Percentiles rank a stretch among this genome's conserved stretches.
These are phyloP conservation scores for Fusarium denticulatum DNA, from an alignment of 2,329 filamentous ascomycete genomes.

Conservation along the genomic window DNA sequence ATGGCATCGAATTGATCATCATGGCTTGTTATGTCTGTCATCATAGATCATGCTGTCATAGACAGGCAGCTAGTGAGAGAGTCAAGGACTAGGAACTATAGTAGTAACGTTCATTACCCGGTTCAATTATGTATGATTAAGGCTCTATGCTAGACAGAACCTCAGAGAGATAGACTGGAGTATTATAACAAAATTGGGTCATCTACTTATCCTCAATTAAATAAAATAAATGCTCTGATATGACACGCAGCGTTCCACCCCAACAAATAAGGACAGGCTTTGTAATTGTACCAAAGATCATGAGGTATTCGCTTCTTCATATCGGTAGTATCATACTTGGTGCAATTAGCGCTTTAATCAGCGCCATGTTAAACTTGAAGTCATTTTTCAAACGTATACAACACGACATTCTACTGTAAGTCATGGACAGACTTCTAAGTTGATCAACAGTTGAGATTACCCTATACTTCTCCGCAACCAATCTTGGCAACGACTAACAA, in stretches of 20 bases:
- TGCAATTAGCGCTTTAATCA: rapidly evolving
- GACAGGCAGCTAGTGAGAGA: not conserved
- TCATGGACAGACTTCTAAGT: not conserved
- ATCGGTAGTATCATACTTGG: rapidly evolving
- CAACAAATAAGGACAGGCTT: too few species aligned
- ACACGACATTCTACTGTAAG: not conserved
- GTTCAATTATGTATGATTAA: not conserved
- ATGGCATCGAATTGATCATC: not conserved
- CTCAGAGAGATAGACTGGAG: not conserved
- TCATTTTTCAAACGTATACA: not conserved
- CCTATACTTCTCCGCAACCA: conserved; percentile 31
- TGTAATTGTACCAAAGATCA: not conserved
- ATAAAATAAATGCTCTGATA: too few species aligned
- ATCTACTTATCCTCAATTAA: too few species aligned
- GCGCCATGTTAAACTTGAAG: rapidly evolving
- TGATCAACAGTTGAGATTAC: not conserved
- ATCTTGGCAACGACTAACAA: conserved; percentile 9
- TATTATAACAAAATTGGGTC: not conserved
- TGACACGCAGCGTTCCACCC: rapidly evolving
- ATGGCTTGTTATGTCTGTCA: not conserved
- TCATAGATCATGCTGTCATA: not conserved
- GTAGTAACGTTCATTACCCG: not conserved
- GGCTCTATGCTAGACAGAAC: not conserved
- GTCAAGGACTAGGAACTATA: not conserved
- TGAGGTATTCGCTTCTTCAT: not conserved